Evolutionary conservation across 2,329 filamentous ascomycete genomes (phyloP).

Genomic region (Aspergillus terreus): DNA sequence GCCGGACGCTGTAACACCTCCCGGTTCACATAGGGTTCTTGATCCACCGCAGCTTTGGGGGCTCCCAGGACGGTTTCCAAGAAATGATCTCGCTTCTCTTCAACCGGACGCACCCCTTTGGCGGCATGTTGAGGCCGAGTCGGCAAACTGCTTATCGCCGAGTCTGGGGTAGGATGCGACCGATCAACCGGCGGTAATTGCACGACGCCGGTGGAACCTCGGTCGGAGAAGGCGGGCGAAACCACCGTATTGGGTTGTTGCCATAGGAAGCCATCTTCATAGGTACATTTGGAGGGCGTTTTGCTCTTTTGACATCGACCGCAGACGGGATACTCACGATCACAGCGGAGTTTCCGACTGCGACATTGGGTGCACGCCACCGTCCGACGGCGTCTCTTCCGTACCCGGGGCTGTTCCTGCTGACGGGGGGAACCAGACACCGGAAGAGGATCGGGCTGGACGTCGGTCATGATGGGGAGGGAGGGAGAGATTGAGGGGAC

Average conservation of each 20-base stretch:
- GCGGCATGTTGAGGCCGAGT: constrained; percentile 21
- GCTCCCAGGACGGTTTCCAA: constrained; percentile 34
- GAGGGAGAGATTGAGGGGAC: not conserved
- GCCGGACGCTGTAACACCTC: constrained; percentile 27
- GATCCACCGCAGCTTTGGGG: constrained; percentile 30
- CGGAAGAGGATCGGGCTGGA: constrained; percentile 3
- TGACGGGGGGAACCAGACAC: constrained; percentile 5
- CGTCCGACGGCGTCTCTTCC: constrained; percentile 37
- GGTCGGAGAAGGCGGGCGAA: constrained; percentile 22
- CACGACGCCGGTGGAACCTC: constrained; percentile 16
- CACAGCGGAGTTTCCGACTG: constrained; percentile 41
- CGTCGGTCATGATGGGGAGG: constrained; percentile 12
- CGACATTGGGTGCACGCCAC: constrained; percentile 42
- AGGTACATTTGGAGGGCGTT: constrained; percentile 34
- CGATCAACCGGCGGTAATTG: constrained; percentile 20
- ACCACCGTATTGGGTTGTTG: constrained; percentile 35
- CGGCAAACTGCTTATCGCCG: constrained; percentile 25
- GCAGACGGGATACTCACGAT: constrained; percentile 40
- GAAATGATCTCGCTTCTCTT: constrained; percentile 28
- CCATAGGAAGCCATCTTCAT: constrained; percentile 39
- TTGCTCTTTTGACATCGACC: constrained; percentile 37
- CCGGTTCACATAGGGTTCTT: constrained; percentile 27
- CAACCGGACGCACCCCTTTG: constrained; percentile 9
- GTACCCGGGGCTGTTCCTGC: constrained; percentile 23
- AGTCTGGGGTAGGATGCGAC: constrained; percentile 26